Percentiles rank a stretch among this genome's conserved stretches.
phyloP scores from a whole-genome alignment of 2,329 filamentous ascomycete genomes.

The Arthroderma uncinatum region DNA sequence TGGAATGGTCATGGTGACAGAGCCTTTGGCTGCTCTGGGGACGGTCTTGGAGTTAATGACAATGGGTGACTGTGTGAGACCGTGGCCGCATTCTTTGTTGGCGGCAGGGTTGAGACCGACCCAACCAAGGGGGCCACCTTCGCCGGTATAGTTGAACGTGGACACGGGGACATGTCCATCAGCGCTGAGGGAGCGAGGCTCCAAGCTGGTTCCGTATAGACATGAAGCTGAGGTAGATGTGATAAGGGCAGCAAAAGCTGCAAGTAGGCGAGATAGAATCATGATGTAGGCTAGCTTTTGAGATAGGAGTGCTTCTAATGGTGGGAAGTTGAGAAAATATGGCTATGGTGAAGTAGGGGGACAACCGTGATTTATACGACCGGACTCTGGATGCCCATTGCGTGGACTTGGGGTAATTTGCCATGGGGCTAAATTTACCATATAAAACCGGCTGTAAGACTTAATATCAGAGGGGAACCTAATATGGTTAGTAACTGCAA shows the following conservation, averaged over 20 bases:
- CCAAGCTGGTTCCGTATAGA: neutral
- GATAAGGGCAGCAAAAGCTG: neutral
- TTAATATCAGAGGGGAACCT: neutral
- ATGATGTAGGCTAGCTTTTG: neutral
- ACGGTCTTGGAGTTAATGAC: neutral
- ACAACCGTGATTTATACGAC: neutral
- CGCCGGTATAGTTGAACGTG: slow-evolving; percentile 1
- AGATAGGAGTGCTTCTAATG: neutral
- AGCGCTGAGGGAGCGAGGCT: neutral
- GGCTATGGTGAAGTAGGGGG: neutral
- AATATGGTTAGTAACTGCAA: neutral
- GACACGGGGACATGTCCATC: neutral
- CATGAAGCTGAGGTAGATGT: neutral
- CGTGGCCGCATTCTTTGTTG: slow-evolving; percentile 1
- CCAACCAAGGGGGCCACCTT: neutral
- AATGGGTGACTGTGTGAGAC: neutral
- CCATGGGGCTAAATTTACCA: neutral
- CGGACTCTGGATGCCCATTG: neutral
- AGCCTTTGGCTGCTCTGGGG: neutral
- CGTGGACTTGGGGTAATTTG: neutral
- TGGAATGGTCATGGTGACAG: neutral
- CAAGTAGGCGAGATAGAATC: neutral
- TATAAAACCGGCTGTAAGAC: neutral
- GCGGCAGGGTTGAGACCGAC: neutral
- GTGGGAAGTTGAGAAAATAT: neutral